A percentile compares a stretch with the other conserved stretches of the same genome.
Evolutionary conservation across 805 yeast genomes (phyloP).

Genomic region (Komagataella phaffii): DNA sequence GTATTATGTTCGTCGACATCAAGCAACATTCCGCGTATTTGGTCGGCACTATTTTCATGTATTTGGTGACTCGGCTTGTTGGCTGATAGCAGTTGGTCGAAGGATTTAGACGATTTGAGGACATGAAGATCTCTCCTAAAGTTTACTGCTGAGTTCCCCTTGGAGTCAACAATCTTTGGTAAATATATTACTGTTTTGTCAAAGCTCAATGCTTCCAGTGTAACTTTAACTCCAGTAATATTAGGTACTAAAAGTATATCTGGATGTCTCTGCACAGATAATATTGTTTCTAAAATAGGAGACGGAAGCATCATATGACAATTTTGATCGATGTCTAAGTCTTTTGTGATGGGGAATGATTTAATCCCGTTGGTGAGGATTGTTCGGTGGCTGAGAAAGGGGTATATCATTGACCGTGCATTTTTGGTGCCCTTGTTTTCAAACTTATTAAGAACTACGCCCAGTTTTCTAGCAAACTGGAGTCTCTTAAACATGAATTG

Average conservation of each 20-base stretch:
- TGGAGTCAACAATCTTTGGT: neutral
- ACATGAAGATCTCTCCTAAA: neutral
- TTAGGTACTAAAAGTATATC: neutral
- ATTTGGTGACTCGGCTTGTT: neutral
- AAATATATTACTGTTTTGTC: neutral
- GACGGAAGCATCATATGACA: neutral
- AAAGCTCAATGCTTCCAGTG: neutral
- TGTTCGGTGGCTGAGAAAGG: neutral
- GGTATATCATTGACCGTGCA: neutral
- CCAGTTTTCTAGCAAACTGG: neutral
- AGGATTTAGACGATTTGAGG: neutral
- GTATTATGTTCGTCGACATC: neutral
- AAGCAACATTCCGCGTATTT: neutral
- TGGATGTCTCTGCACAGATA: neutral
- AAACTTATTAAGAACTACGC: neutral
- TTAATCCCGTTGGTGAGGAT: neutral
- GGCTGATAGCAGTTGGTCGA: neutral
- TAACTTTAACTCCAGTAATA: neutral
- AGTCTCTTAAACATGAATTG: neutral
- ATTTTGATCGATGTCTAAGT: too few species aligned
- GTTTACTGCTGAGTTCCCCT: neutral
- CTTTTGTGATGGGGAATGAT: neutral
- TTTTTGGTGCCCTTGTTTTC: neutral
- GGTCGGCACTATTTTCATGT: neutral
- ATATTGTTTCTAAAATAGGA: neutral